Evolutionary conservation across 1,284 basidiomycete species (phyloP).

Genomic region (Laetiporus sulphureus): DNA sequence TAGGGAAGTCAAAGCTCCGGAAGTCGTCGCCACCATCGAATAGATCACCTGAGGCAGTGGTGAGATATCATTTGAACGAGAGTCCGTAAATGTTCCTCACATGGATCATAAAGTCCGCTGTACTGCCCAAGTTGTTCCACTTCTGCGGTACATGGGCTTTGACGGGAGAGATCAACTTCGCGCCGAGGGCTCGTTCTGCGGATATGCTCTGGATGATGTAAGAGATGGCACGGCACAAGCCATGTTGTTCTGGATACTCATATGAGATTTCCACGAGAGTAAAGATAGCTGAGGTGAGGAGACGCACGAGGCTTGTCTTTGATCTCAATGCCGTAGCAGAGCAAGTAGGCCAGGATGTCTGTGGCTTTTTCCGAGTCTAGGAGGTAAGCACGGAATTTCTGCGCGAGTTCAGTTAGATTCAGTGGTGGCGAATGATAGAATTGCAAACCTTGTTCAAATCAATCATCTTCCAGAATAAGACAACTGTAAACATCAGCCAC

Average conservation of each 20-base stretch:
- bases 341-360: constrained; percentile 70
- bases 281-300: too few relatives aligned
- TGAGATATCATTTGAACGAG: constrained; percentile 9
- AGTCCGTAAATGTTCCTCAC: constrained; percentile 30
- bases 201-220: constrained; percentile 92
- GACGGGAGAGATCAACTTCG: constrained; percentile 55
- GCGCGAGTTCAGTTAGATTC: not conserved
- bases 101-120: constrained; percentile 83
- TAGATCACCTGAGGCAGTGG: constrained; percentile 64
- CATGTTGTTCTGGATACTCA: constrained; percentile 77
- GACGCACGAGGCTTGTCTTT: constrained; percentile 84
- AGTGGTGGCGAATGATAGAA: not conserved
- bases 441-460: constrained; percentile 79
- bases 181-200: constrained; percentile 73
- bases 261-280: too few relatives aligned
- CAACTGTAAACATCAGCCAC: constrained; percentile 37
- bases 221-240: constrained; percentile 81
- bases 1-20: constrained; percentile 73
- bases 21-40: constrained; percentile 82
- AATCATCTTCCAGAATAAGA: constrained; percentile 86
- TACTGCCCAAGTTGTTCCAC: constrained; percentile 67
- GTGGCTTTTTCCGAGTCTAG: constrained; percentile 74
- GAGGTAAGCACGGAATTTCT: constrained; percentile 85
- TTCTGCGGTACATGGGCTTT: constrained; percentile 65
- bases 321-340: constrained; percentile 77